Percentiles rank a stretch among this genome's conserved stretches.
Evolutionary conservation across 2,329 filamentous ascomycete genomes (phyloP).

Genomic region (Stagonosporopsis cucurbitacearum): DNA sequence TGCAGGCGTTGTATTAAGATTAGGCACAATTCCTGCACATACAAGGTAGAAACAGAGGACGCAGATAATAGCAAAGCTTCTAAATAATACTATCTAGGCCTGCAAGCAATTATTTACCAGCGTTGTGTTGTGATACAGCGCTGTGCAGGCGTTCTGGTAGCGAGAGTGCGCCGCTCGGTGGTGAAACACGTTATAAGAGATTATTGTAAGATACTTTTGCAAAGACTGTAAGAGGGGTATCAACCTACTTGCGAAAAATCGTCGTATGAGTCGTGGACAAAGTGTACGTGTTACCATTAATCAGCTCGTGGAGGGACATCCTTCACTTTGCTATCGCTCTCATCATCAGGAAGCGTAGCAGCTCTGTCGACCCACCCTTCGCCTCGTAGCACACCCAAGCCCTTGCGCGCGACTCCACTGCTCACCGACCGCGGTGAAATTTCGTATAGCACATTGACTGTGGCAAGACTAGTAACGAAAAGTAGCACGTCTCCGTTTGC

Average conservation of each 20-base stretch:
- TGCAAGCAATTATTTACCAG: too few species aligned
- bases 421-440: conserved; percentile 70
- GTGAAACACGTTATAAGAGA: too few species aligned
- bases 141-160: too few species aligned
- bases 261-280: background rate
- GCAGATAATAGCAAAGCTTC: too few species aligned
- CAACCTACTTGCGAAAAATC: background rate
- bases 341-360: conserved; percentile 16
- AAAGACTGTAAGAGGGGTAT: background rate
- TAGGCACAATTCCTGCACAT: too few species aligned
- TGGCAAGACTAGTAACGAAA: conserved; percentile 78
- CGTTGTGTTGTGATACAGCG: too few species aligned
- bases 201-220: background rate
- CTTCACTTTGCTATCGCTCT: conserved; percentile 17
- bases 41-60: too few species aligned
- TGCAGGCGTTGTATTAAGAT: too few species aligned
- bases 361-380: conserved; percentile 75
- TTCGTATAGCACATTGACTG: conserved; percentile 81
- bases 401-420: conserved; percentile 72
- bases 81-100: too few species aligned
- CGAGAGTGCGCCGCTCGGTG: too few species aligned
- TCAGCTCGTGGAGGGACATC: conserved; percentile 4
- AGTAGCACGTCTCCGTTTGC: conserved; percentile 83
- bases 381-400: conserved; percentile 74
- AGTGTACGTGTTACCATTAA: conserved; percentile 6